Evolutionary conservation across 805 yeast genomes (phyloP).

Genomic region (Zygosaccharomyces gambellarensis): DNA sequence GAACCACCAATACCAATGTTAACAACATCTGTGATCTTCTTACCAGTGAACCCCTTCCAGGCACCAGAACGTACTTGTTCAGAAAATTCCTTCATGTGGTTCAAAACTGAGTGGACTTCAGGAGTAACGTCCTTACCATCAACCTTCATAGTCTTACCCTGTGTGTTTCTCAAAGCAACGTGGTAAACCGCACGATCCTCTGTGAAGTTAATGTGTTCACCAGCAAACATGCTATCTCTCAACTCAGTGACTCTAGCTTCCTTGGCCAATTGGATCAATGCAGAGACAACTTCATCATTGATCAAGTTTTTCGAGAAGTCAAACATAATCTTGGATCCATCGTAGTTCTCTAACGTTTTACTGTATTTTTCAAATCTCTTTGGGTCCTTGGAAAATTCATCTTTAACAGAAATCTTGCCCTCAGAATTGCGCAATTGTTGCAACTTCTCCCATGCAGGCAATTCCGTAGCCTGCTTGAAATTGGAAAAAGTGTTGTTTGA

Average conservation of each 20-base stretch:
- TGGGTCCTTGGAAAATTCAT: conserved; percentile 72
- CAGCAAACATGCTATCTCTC: conserved; percentile 87
- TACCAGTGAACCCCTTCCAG: conserved; percentile 97
- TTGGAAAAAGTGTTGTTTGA: conserved; percentile 37
- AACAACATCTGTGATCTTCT: conserved; percentile 86
- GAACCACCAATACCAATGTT: conserved; percentile 99
- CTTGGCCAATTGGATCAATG: conserved; percentile 73
- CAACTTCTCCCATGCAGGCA: conserved; percentile 80
- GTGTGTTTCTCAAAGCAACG: conserved; percentile 92
- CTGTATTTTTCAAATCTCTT: conserved; percentile 72
- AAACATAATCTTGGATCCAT: conserved; percentile 82
- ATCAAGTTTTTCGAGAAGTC: conserved; percentile 94
- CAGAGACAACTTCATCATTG: conserved; percentile 70
- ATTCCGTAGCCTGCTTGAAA: conserved; percentile 61
- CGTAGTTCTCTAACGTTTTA: conserved; percentile 74
- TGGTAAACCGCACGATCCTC: conserved; percentile 97
- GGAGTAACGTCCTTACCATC: conserved; percentile 88
- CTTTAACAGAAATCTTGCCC: conserved; percentile 72
- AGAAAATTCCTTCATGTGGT: conserved; percentile 95
- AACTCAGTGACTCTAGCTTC: conserved; percentile 84
- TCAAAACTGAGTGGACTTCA: conserved; percentile 85
- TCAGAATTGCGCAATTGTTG: conserved; percentile 62
- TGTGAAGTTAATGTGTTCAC: conserved; percentile 91
- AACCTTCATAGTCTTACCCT: conserved; percentile 76
- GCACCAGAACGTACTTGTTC: conserved; percentile 84